Percentiles rank a stretch among this genome's conserved stretches.
Conservation (phyloP, 495 filamentous ascomycete genomes). For the Lophiostoma macrostomum region DNA sequence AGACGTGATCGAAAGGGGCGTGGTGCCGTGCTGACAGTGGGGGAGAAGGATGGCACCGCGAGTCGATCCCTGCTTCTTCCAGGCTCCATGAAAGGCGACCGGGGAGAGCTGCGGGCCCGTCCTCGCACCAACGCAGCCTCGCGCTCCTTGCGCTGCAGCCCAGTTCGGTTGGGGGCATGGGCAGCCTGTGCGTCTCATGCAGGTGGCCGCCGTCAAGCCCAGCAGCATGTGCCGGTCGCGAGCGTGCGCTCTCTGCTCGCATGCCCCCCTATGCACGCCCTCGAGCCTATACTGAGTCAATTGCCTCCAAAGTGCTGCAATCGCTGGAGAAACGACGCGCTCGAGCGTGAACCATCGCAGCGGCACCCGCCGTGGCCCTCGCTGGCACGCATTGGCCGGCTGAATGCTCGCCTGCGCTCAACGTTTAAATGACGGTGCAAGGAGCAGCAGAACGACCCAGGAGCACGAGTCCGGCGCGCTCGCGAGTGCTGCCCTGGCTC, state of each 20-base stretch:
- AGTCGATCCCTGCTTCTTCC: constrained; percentile 1
- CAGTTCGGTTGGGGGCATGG: no score
- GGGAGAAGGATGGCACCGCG: neutral
- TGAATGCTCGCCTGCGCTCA: constrained; percentile 11
- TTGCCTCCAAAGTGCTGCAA: no score
- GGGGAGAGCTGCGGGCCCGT: neutral
- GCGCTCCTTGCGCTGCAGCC: constrained; percentile 17
- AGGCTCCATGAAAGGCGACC: neutral
- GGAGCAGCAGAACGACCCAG: constrained; percentile 11
- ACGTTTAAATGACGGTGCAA: constrained; percentile 17
- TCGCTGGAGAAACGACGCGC: no score
- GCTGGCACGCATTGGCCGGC: constrained; percentile 12
- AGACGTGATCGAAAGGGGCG: neutral
- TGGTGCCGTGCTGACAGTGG: neutral
- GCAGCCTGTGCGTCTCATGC: no score
- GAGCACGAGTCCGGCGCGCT: neutral
- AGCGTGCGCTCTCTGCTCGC: no score
- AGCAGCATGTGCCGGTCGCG: no score
- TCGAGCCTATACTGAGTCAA: no score
- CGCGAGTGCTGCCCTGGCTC: constrained; percentile 2
- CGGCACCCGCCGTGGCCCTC: constrained; percentile 7
- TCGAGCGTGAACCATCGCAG: neutral
- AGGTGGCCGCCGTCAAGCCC: constrained; percentile 3
- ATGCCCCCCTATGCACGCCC: no score
- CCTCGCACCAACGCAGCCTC: no score